Evolutionary conservation across 371 early-diverging fungal genomes (phyloP), one percentile per base, ranked within the genome.

Genomic region (Zychaea mexicana): DNA sequence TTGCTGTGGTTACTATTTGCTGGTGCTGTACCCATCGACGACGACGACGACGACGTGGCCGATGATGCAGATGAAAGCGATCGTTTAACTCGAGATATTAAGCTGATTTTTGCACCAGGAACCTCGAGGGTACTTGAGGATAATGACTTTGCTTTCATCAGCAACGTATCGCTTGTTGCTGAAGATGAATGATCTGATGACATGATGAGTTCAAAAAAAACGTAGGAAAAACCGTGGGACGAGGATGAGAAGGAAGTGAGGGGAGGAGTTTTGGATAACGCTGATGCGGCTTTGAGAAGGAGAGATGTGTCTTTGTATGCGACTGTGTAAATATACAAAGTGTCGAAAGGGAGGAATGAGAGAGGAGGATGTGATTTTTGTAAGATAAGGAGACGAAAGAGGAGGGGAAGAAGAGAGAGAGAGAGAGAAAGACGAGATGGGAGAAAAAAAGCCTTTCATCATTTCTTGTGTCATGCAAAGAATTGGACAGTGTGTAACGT

Each of bases 31-130:
- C n/a, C n/a, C n/a, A n/a, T n/a, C n/a, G n/a, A n/a, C n/a, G 42
- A 42, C 13, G 42, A 12, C 4, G 13, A 7, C 13, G 42, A 42
- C 8, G 33, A 33, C 5, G 33, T 33, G n/a, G 42, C n/a, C 21
- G 52, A 32, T 32, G 61, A 47, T 31, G 61, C 61, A n/a, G 61
- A 47, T 6, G 61, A 60, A 22, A 60, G 52, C 13, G 61, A 60
- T 17, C 61, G 61, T 33, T 45, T 45, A 12, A 60, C 61, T 26
- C 61, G 49, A 22, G 61, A 60, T 24, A 60, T 60, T 22, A 60
- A 52, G 26, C 61, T 33, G 6, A 49, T 52, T 47, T 52, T 52
- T 31, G n/a, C 21, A n/a, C 61, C 61, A 28, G 55, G 32, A 3
- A 32, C 33, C 10, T 45, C 42, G 2, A 49, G 22, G 19, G 49